Conservation (phyloP, 805 yeast species). For the Dipodascus albidus region DNA sequence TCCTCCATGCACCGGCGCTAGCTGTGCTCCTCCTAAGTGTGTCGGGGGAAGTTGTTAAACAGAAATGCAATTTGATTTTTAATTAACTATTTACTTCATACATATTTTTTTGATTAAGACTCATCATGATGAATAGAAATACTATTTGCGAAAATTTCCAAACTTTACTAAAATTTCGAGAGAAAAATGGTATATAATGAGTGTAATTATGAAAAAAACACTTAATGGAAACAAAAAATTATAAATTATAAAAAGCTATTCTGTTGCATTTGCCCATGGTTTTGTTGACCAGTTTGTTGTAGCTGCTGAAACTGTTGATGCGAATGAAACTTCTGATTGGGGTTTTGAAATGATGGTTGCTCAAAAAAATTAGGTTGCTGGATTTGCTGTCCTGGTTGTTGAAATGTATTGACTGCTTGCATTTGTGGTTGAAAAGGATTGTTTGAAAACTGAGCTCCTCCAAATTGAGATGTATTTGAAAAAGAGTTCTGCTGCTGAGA, state of each 20-base stretch:
- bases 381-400: not conserved
- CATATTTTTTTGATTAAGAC: too few relatives aligned
- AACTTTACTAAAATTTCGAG: too few relatives aligned
- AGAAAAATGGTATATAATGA: too few relatives aligned
- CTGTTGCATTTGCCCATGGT: not conserved
- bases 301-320: not conserved
- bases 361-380: not conserved
- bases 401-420: not conserved
- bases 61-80: not conserved
- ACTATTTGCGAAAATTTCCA: too few relatives aligned
- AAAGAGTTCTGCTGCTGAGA: not conserved
- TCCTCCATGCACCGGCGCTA: not conserved
- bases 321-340: not conserved
- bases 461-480: not conserved
- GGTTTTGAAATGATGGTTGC: not conserved
- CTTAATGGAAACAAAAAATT: not conserved
- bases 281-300: not conserved
- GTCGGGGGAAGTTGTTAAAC: not conserved
- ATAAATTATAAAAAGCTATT: not conserved
- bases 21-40: not conserved
- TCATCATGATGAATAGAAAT: too few relatives aligned
- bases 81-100: not conserved
- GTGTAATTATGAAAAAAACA: too few relatives aligned
- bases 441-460: not conserved
- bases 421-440: not conserved